These are phyloP conservation scores for Phytophthora quininea DNA, from an alignment of 352 stramenopile genomes.

Conservation along the genomic window DNA sequence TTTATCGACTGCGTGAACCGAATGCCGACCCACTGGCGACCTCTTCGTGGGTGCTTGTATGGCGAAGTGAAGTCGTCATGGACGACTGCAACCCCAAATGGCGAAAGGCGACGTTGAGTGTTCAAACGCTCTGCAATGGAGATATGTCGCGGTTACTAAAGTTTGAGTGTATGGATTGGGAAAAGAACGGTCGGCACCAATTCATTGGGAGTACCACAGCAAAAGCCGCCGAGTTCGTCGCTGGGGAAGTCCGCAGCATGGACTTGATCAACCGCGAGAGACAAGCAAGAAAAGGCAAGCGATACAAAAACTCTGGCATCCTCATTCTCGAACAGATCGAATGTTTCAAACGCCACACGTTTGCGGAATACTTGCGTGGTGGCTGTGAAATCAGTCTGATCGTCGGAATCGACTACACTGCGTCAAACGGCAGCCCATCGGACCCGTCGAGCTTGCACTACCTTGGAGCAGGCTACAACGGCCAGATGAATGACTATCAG, in stretches of 20 bases:
- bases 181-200: conserved; percentile 70
- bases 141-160: conserved; percentile 60
- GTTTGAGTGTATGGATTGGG: conserved; percentile 83
- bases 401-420: conserved; percentile 85
- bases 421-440: conserved; percentile 55
- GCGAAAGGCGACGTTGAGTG: conserved; percentile 56
- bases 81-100: conserved; percentile 75
- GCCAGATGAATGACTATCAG: conserved; percentile 83
- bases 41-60: conserved; percentile 69
- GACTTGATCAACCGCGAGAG: conserved; percentile 73
- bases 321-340: conserved; percentile 62
- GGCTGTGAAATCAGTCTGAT: conserved; percentile 81
- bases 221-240: conserved; percentile 61
- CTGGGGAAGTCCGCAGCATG: conserved; percentile 53
- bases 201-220: conserved; percentile 66
- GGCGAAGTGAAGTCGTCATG: conserved; percentile 69
- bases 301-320: conserved; percentile 78
- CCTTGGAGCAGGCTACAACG: conserved; percentile 53
- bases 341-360: conserved; percentile 71
- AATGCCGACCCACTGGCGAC: conserved; percentile 39
- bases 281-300: conserved; percentile 71
- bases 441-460: conserved; percentile 69
- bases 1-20: conserved; percentile 65
- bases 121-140: conserved; percentile 77
- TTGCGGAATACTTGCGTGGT: conserved; percentile 72